Base-by-base conservation (phyloP, 2,329 filamentous ascomycete genomes). In the Arachnomyces sp. region DNA sequence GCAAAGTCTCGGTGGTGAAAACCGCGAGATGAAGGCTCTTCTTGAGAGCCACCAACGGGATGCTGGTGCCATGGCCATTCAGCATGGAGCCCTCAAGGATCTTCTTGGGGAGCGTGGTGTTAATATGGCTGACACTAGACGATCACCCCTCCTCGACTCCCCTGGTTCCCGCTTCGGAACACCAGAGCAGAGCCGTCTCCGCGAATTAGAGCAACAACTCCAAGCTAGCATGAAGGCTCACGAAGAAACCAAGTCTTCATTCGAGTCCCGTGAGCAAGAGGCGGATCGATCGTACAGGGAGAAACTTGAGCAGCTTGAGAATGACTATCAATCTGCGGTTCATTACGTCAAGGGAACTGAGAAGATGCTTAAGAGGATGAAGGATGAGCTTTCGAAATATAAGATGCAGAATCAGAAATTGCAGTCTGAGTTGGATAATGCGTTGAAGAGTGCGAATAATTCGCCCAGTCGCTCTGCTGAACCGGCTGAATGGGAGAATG, bases 351-450 rank as follows among this genome's bases (percentile, higher is more conserved):
- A 94, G 64, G 92, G 92, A 43, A 96, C 92, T 1, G 92, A 98
- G 65, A 96, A 95, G 74, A 95, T 98, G 88, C 77, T 98, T 36
- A 89, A 92, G 64, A 90, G 93, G 63, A 90, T 98, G 74, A 96
- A 96, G 69, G 88, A 95, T 55, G 92, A 98, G 65, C 73, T 98
- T n/a, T 74, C 83, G 40, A 85, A 88, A 43, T 92, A 93, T 66
- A 96, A 96, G 73, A 67, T 79, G 9, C 84, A 92, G 45, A 95
- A 95, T 55, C 70, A 73, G 13, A 83, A 84, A 44, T 71, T 98
- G 31, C 89, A 92, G 61, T 76, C 79, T 34, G 87, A 95, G 55
- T 70, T 95, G n/a, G 75, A 82, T 29, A 72, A 76, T 39, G 70
- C 80, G 8, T 39, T 81, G 77, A 78, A 74, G 50, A 73, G 63